Evolutionary conservation across 108 stramenopile genomes (phyloP), one percentile per base, ranked within the genome.

Genomic region (Parietichytrium sp.): DNA sequence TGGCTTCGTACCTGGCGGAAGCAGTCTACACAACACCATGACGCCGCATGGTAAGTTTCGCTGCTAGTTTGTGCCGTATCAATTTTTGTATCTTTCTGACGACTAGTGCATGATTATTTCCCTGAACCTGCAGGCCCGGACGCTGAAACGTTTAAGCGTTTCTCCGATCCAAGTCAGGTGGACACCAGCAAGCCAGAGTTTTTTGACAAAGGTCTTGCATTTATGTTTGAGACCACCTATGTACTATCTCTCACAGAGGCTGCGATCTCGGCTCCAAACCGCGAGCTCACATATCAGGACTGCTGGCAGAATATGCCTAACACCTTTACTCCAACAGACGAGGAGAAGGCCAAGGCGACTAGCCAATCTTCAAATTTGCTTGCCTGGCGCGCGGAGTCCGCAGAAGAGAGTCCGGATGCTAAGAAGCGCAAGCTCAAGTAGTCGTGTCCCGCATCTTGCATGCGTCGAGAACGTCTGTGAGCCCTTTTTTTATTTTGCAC

Each of bases 1-100:
- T 12, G 93, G 94, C 12, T 95, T 95, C 82, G 84, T 84, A 12
- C 91, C 95, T 8, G 96, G 96, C 6, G 95, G 96, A 38, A 87
- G 92, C 27, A 90, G 90, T 29, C 82, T 95, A 53, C 96, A 95
- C 85, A 86, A 89, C 10, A 89, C 88, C 61, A 94, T 95, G 94
- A 92, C 94, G 10, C 91, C 93, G 3, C 96, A 97, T 82, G 96
- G 96, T n/a, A n/a, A n/a, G n/a, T n/a, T n/a, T n/a, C n/a, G n/a
- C n/a, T n/a, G n/a, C n/a, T n/a, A n/a, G n/a, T n/a, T n/a, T n/a
- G n/a, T n/a, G n/a, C n/a, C n/a, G n/a, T n/a, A n/a, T n/a, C n/a
- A n/a, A n/a, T n/a, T n/a, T n/a, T n/a, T n/a, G n/a, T n/a, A n/a
- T n/a, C n/a, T n/a, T n/a, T n/a, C n/a, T n/a, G n/a, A n/a, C n/a